Base-by-base conservation (phyloP, 108 stramenopile species). In the Skeletonema menzelii region DNA sequence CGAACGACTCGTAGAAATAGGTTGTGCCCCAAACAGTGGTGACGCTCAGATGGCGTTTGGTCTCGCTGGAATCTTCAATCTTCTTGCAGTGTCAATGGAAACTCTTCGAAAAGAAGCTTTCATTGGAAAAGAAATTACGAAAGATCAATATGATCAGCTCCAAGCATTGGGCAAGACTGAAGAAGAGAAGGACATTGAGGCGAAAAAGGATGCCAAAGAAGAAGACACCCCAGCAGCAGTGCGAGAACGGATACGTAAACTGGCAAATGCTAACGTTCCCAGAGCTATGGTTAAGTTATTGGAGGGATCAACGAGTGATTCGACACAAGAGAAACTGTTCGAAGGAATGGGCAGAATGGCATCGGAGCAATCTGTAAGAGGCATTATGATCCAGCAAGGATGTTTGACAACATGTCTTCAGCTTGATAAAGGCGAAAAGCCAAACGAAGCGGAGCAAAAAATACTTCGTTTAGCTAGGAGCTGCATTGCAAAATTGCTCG, bases 81-180 rank as follows among this genome's bases (percentile, higher is more conserved):
- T 86, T 37, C 72, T 99, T 22, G 82, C 93, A 42, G 97, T 93
- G 5, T 92, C 95, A 57, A 85, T 86, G 27, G 84, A 95, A 61
- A 92, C 94, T 32, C 85, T 97, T 2, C 82, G 90, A 31, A 89
- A 83, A 69, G 95, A 97, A 73, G 88, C 94, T 15, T 96, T 98
- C 59, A 80, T 81, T 26, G 96, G 93, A 6, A 97, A 96, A 67
- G 97, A 99, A 75, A 88, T 97, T 8, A 94, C 96, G 17, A 84
- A 88, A 79, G 98, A 99, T 69, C 96, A 99, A 81, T 99, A 97
- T 75, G 96, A 98, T 75, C 90, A 99, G 82, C 76, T 99, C 10
- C 91, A 95, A 73, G 49, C 72, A 24, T 72, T 97, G 79, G 88
- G 87, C 31, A 94, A 94, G 64, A 94, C 92, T 57, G 76, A 87